phyloP scores from a whole-genome alignment of 2,329 filamentous ascomycete genomes.

The Xylariomycetidae sp. region DNA sequence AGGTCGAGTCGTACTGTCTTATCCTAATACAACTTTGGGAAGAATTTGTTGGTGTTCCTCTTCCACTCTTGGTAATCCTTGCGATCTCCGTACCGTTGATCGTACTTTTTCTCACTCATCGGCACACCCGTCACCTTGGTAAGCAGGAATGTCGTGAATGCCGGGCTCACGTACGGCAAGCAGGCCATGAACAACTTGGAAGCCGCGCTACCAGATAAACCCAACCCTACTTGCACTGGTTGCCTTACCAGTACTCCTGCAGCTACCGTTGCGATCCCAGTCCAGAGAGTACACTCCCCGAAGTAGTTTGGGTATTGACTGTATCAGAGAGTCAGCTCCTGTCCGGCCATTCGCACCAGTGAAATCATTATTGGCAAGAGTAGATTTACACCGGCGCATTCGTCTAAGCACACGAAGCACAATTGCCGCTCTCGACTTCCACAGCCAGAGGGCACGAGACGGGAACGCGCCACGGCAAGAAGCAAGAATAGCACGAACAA shows the following conservation, averaged over 20 bases:
- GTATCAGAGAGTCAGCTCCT: too few relatives aligned
- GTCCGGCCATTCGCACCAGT: too few relatives aligned
- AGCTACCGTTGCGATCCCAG: slow-evolving; percentile 55
- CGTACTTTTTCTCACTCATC: slow-evolving; percentile 63
- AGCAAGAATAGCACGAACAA: too few relatives aligned
- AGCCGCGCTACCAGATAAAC: slow-evolving; percentile 38
- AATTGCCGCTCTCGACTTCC: too few relatives aligned
- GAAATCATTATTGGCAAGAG: too few relatives aligned
- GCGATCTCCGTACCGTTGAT: slow-evolving; percentile 55
- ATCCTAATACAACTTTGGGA: slow-evolving; percentile 54
- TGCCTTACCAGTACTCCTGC: slow-evolving; percentile 49
- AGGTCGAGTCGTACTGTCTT: too few relatives aligned
- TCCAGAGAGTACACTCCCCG: slow-evolving; percentile 65
- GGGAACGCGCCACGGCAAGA: too few relatives aligned
- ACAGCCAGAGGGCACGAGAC: too few relatives aligned
- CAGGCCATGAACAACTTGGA: slow-evolving; percentile 26
- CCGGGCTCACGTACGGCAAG: slow-evolving; percentile 54
- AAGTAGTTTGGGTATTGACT: slow-evolving; percentile 63
- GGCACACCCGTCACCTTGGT: slow-evolving; percentile 59
- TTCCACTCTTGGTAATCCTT: slow-evolving; percentile 66
- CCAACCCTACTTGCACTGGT: slow-evolving; percentile 52
- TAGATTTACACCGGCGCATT: too few relatives aligned
- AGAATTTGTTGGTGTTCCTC: slow-evolving; percentile 56
- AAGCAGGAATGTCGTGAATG: slow-evolving; percentile 58
- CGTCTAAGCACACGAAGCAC: too few relatives aligned